Evolutionary conservation across 306 rosid species (phyloP).

Genomic region (Rosa multiflora): DNA sequence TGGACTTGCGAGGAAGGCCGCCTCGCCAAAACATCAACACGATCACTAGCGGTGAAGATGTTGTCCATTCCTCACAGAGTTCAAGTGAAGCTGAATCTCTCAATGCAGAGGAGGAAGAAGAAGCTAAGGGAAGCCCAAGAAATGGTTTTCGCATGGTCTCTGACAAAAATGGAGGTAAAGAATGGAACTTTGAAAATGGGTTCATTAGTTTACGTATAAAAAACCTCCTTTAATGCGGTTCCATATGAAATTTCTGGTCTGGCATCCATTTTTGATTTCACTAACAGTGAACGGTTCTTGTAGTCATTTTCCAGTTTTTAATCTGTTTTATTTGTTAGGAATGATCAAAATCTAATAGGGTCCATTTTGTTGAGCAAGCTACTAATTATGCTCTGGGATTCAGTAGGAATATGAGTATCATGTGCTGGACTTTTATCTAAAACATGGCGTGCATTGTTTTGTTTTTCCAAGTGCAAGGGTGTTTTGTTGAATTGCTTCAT

Average conservation of each 20-base stretch:
- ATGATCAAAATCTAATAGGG: neutral
- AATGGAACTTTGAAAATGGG: neutral
- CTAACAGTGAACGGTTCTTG: neutral
- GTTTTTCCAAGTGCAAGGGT: neutral
- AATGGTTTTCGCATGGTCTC: neutral
- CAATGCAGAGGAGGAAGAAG: neutral
- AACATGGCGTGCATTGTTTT: neutral
- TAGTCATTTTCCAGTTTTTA: neutral
- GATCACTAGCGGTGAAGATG: conserved; percentile 14
- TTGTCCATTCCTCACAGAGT: conserved; percentile 5
- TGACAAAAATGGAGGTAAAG: conserved; percentile 28
- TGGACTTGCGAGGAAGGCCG: conserved; percentile 21
- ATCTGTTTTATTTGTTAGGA: neutral
- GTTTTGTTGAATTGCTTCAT: neutral
- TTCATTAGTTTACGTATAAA: neutral
- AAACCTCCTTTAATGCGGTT: neutral
- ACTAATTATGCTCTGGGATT: neutral
- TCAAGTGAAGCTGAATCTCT: neutral
- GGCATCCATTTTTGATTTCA: neutral
- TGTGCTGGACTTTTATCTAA: neutral
- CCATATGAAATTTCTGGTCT: neutral
- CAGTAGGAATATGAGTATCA: neutral
- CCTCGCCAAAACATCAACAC: neutral
- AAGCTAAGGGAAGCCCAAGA: conserved; percentile 4
- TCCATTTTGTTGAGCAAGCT: neutral